Base-by-base conservation (phyloP, 108 stramenopile genomes). In the Mayamaea pseudoterrestris region DNA sequence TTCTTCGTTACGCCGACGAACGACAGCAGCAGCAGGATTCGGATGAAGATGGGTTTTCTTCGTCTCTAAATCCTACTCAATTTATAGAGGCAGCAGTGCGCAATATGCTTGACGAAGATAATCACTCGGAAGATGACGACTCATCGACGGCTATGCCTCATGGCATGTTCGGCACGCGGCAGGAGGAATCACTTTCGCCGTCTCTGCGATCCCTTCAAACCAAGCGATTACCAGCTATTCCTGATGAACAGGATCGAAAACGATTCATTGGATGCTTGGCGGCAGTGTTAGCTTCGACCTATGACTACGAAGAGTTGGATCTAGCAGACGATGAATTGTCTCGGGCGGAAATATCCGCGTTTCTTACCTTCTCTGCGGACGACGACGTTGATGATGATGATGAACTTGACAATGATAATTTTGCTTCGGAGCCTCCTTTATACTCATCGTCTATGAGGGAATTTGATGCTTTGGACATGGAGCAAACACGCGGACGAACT, bases 231-330 rank as follows among this genome's bases (percentile, higher is more conserved):
- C 69, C 74, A 0, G 65, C 68, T n/a, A 43, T 76, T 12, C 74
- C 74, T 4, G 61, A 58, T 26, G 61, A 69, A 50, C 63, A 76
- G 46, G 74, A 76, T 50, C 48, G 74, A 32, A 69, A 61, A 41
- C 44, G 74, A 41, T 76, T 76, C 42, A 45, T 74, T 41, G 63
- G 80, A 27, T 82, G 85, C 47, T 41, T 87, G 37, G 85, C 85
- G 11, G 80, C 76, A 22, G 60, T 87, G 11, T 69, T 87, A 34
- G 75, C 85, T 21, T 69, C 69, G 29, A 40, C 63, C 24, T 80
- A 80, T 52, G 58, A 71, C 22, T 77, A 80, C 43, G 80, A 87
- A 43, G 54, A 53, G 5, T 12, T 20, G 5, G 53, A 60, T 29
- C 48, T 42, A 17, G 16, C 11, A 20, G 27, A 47, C 12, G 46